Evolutionary conservation across 495 filamentous ascomycete genomes (phyloP).

Genomic region (Penicillium canariense): DNA sequence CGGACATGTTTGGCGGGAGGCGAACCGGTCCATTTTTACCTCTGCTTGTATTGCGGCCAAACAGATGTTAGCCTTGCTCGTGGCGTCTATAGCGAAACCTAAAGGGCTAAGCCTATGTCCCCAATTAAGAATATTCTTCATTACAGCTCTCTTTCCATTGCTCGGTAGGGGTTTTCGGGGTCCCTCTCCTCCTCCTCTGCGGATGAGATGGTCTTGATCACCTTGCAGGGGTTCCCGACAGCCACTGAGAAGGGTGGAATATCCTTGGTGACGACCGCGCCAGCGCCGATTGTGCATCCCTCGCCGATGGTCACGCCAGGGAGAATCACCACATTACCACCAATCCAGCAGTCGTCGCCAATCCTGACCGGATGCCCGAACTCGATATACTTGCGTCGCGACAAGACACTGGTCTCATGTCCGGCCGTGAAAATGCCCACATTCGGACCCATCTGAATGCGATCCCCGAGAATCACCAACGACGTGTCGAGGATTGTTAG

Average conservation of each 20-base stretch:
- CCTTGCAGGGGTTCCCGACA: slow-evolving; percentile 31
- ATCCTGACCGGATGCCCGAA: slow-evolving; percentile 65
- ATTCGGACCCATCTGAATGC: slow-evolving; percentile 71
- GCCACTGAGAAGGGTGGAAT: slow-evolving; percentile 39
- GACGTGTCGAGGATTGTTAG: slow-evolving; percentile 61
- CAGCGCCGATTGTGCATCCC: slow-evolving; percentile 42
- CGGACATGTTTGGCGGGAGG: neutral
- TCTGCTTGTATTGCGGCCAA: neutral
- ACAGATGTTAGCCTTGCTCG: neutral
- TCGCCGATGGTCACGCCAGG: slow-evolving; percentile 63
- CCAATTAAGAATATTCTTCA: neutral
- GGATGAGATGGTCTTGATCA: slow-evolving; percentile 18
- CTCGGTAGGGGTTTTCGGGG: slow-evolving; percentile 17
- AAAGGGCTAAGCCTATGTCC: neutral
- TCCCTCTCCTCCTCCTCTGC: slow-evolving; percentile 22
- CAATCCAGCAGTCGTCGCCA: slow-evolving; percentile 81
- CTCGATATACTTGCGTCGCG: slow-evolving; percentile 68
- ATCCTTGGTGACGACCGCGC: slow-evolving; percentile 45
- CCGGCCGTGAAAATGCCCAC: slow-evolving; percentile 62
- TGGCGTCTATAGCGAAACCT: neutral
- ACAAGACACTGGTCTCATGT: slow-evolving; percentile 65
- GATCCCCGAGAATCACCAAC: slow-evolving; percentile 64
- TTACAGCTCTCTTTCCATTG: slow-evolving; percentile 8
- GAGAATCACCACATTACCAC: slow-evolving; percentile 64
- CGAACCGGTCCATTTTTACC: neutral